These are phyloP conservation scores for Aquanectria penicillioides DNA, from an alignment of 2,329 filamentous ascomycete genomes.

Conservation along the genomic window DNA sequence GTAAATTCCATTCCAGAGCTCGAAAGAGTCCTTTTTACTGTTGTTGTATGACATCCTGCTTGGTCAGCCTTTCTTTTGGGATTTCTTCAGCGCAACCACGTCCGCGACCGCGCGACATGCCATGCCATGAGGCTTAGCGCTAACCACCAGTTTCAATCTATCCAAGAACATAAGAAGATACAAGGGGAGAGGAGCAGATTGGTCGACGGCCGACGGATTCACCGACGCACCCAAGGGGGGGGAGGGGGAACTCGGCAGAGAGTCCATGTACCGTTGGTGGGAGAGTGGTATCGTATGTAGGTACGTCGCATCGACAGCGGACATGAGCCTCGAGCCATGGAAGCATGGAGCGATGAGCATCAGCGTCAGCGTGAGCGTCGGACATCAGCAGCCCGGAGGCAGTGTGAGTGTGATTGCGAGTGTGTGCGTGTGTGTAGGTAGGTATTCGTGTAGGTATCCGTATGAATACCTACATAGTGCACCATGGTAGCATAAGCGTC, in stretches of 20 bases:
- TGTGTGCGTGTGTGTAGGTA: slow-evolving; percentile 1
- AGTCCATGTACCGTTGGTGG: not conserved
- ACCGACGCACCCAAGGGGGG: not conserved
- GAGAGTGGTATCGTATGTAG: slow-evolving; percentile 6
- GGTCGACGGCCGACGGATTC: not conserved
- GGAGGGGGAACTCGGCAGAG: not conserved
- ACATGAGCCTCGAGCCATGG: not conserved
- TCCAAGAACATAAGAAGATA: no score
- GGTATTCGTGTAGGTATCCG: not conserved
- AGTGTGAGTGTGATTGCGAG: not conserved
- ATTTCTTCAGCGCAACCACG: no score
- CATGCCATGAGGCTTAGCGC: no score
- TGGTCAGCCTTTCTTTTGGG: no score
- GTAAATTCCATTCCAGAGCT: no score
- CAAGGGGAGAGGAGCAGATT: no score
- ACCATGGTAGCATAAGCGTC: no score
- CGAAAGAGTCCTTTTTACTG: no score
- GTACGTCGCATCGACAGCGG: not conserved
- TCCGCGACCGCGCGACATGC: no score
- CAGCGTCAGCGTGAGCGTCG: not conserved
- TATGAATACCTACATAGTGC: no score
- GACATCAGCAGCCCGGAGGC: not conserved
- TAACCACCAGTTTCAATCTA: no score
- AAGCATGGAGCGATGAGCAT: not conserved
- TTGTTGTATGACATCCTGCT: no score